A percentile compares a stretch with the other conserved stretches of the same genome.
These are phyloP conservation scores for Magnusiomyces suaveolens DNA, from an alignment of 1,139 yeast species.

Conservation along the genomic window DNA sequence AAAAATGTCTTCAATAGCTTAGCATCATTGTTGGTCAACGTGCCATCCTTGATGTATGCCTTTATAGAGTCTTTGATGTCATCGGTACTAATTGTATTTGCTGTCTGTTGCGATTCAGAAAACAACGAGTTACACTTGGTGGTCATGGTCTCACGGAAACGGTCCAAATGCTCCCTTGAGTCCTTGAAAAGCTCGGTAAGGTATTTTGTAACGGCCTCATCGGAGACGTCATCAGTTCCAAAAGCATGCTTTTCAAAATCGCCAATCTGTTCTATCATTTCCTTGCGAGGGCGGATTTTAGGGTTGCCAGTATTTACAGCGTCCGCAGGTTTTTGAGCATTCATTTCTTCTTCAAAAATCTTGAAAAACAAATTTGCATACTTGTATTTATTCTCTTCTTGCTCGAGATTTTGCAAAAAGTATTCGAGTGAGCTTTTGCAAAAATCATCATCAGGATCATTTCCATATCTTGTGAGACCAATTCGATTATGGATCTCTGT, in stretches of 20 bases:
- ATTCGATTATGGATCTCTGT: background rate
- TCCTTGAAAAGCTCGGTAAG: constrained; percentile 14
- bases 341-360: constrained; percentile 14
- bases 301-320: background rate
- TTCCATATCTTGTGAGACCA: background rate
- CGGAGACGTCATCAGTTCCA: constrained; percentile 5
- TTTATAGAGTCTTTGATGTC: constrained; percentile 4
- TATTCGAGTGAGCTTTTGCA: background rate
- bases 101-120: background rate
- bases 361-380: constrained; percentile 16
- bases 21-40: constrained; percentile 9
- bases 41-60: constrained; percentile 8
- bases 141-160: constrained; percentile 8
- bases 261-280: constrained; percentile 13
- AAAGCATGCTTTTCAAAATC: constrained; percentile 17
- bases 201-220: constrained; percentile 9
- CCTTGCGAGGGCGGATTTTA: constrained; percentile 8
- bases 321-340: background rate
- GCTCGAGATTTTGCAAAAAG: constrained; percentile 9
- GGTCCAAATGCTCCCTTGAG: constrained; percentile 6
- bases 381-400: constrained; percentile 10
- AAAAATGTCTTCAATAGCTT: constrained; percentile 13
- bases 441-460: background rate
- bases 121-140: constrained; percentile 6
- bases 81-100: background rate